Evolutionary conservation across 371 early-diverging fungal species (phyloP).

Genomic region (Smittium culicis): DNA sequence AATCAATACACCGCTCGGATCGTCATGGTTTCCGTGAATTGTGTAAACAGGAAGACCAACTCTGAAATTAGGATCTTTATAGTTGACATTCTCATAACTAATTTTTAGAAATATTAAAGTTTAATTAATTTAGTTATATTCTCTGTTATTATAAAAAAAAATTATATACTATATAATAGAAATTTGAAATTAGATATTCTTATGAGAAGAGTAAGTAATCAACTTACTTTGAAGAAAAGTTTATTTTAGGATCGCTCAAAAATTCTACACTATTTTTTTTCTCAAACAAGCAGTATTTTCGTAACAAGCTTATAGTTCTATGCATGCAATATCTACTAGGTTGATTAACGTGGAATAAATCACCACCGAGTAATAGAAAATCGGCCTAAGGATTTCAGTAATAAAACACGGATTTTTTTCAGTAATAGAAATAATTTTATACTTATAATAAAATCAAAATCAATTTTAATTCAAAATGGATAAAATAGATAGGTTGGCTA

Average conservation of each 20-base stretch:
- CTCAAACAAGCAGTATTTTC: conserved; percentile 73
- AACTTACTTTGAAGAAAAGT: conserved; percentile 38
- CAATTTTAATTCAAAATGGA: not conserved
- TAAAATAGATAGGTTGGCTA: not conserved
- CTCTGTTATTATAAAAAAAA: not conserved
- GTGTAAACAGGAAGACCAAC: conserved; percentile 84
- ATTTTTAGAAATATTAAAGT: too few relatives aligned
- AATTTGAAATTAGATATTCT: conserved; percentile 2
- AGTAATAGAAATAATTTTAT: too few relatives aligned
- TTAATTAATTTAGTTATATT: not conserved
- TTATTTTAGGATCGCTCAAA: conserved; percentile 55
- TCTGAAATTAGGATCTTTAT: conserved; percentile 78
- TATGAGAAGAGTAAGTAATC: too few relatives aligned
- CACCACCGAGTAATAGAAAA: conserved; percentile 94
- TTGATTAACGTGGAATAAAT: conserved; percentile 95
- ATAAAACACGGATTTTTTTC: too few relatives aligned
- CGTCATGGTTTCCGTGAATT: conserved; percentile 99
- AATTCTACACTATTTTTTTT: conserved; percentile 54
- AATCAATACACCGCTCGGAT: conserved; percentile 66
- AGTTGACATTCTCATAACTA: conserved; percentile 56
- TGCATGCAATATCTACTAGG: conserved; percentile 79
- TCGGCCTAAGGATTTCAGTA: too few relatives aligned
- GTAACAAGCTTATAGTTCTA: conserved; percentile 58
- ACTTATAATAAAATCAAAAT: not conserved
- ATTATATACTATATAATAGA: not conserved